These are phyloP conservation scores for Claviceps quebecensis DNA, from an alignment of 2,329 filamentous ascomycete genomes.

Conservation along the genomic window DNA sequence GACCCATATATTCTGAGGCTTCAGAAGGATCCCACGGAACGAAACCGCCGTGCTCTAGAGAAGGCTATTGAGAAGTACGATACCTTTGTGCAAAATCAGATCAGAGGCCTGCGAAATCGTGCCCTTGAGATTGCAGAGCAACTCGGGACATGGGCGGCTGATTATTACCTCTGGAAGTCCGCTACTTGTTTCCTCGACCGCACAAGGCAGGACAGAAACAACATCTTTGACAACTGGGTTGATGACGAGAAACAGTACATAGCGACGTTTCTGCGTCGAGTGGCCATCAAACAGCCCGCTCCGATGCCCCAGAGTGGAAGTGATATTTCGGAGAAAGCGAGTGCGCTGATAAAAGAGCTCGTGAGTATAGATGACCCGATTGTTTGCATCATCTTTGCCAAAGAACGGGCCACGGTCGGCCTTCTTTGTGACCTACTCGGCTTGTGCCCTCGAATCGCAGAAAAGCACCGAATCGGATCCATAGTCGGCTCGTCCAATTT, in stretches of 20 bases:
- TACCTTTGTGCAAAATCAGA: slow-evolving; percentile 39
- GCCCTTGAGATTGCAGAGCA: slow-evolving; percentile 36
- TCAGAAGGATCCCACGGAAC: slow-evolving; percentile 24
- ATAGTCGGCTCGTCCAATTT: slow-evolving; percentile 40
- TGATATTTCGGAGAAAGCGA: slow-evolving; percentile 43
- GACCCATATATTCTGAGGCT: slow-evolving; percentile 48
- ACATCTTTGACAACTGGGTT: slow-evolving; percentile 26
- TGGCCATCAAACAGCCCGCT: slow-evolving; percentile 12
- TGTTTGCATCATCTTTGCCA: slow-evolving; percentile 54
- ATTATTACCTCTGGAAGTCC: slow-evolving; percentile 46
- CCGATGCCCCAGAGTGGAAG: slow-evolving; percentile 6
- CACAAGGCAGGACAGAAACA: slow-evolving; percentile 6
- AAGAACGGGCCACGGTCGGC: slow-evolving; percentile 45
- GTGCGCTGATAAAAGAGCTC: slow-evolving; percentile 38
- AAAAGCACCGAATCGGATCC: slow-evolving; percentile 34
- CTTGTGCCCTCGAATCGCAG: slow-evolving; percentile 31
- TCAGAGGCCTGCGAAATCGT: slow-evolving; percentile 39
- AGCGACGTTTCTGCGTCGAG: slow-evolving; percentile 26
- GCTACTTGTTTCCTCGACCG: slow-evolving; percentile 22
- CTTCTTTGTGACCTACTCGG: slow-evolving; percentile 45
- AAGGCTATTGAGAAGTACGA: slow-evolving; percentile 27
- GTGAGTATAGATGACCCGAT: slow-evolving; percentile 25
- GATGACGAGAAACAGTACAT: slow-evolving; percentile 43
- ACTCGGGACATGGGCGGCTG: slow-evolving; percentile 55
- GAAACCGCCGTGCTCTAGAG: slow-evolving; percentile 23